Percentiles rank a stretch among this genome's conserved stretches.
Conservation (phyloP, 2,329 filamentous ascomycete species). For the Ambrosiella xylebori region DNA sequence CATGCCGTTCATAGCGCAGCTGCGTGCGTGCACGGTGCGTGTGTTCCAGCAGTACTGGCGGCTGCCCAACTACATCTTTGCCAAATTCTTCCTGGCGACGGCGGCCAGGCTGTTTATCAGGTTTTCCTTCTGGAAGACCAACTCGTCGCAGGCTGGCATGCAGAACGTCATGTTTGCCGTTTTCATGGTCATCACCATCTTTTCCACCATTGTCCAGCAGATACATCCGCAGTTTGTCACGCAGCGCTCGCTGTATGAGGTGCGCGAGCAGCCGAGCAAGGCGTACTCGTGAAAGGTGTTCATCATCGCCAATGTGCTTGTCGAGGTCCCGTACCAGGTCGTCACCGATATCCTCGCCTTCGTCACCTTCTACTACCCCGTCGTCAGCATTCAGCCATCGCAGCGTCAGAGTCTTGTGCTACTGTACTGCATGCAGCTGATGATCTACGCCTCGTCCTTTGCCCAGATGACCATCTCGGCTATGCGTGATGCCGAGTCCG, state of each 20-base stretch:
- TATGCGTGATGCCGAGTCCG: slow-evolving; percentile 51
- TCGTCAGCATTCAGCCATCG: slow-evolving; percentile 30
- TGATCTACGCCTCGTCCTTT: slow-evolving; percentile 57
- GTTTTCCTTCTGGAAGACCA: slow-evolving; percentile 46
- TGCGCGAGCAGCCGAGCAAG: slow-evolving; percentile 57
- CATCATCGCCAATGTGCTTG: slow-evolving; percentile 51
- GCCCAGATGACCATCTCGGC: slow-evolving; percentile 57
- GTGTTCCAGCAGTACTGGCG: slow-evolving; percentile 77
- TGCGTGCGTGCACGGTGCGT: slow-evolving; percentile 45
- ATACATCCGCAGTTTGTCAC: slow-evolving; percentile 64
- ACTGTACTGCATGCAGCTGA: slow-evolving; percentile 45
- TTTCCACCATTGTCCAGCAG: slow-evolving; percentile 49
- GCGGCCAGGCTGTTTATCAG: slow-evolving; percentile 54
- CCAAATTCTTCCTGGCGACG: slow-evolving; percentile 45
- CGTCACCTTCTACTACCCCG: slow-evolving; percentile 51
- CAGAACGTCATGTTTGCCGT: slow-evolving; percentile 59
- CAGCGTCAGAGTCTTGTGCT: slow-evolving; percentile 48
- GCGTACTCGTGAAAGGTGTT: slow-evolving; percentile 62
- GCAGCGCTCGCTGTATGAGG: slow-evolving; percentile 59
- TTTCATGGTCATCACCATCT: slow-evolving; percentile 62
- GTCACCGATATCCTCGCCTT: slow-evolving; percentile 46
- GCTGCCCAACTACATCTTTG: slow-evolving; percentile 59
- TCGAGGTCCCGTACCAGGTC: slow-evolving; percentile 56
- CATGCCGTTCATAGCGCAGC: slow-evolving; percentile 50
- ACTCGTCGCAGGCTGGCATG: slow-evolving; percentile 47